phyloP scores from a whole-genome alignment of 169 alveolate species.

The Eimeria maxima region DNA sequence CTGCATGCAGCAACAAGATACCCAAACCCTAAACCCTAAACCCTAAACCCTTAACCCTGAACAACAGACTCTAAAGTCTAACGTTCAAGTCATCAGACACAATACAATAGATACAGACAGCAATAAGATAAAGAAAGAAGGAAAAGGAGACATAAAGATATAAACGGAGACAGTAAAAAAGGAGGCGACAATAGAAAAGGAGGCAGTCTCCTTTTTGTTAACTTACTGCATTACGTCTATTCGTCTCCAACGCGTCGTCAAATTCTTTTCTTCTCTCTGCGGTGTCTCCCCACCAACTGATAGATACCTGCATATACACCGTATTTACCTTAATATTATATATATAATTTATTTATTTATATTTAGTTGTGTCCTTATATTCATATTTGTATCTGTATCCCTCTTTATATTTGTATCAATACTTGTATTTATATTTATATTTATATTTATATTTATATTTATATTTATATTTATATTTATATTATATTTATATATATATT shows the following conservation, averaged over 20 bases:
- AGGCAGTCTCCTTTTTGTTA: neutral
- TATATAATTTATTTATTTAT: neutral
- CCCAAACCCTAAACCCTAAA: neutral
- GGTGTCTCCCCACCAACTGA: neutral
- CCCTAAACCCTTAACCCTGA: neutral
- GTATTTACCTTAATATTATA: neutral
- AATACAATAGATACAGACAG: neutral
- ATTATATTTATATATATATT: too few relatives aligned
- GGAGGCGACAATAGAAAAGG: neutral
- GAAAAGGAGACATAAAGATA: too few relatives aligned
- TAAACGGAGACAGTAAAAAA: neutral
- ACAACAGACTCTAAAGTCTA: too few relatives aligned
- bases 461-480: too few relatives aligned
- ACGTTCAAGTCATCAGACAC: neutral
- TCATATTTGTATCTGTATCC: too few relatives aligned
- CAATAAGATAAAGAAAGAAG: neutral
- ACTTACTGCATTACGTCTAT: conserved; percentile 28
- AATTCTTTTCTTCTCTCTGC: neutral
- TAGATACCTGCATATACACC: neutral
- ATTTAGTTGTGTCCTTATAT: neutral
- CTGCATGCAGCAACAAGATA: neutral
- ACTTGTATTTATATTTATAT: too few relatives aligned
- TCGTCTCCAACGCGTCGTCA: neutral
- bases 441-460: too few relatives aligned
- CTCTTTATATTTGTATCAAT: too few relatives aligned